Conservation (phyloP, 225 moss, liverwort and hornwort species). For the Physcomitrium patens region DNA sequence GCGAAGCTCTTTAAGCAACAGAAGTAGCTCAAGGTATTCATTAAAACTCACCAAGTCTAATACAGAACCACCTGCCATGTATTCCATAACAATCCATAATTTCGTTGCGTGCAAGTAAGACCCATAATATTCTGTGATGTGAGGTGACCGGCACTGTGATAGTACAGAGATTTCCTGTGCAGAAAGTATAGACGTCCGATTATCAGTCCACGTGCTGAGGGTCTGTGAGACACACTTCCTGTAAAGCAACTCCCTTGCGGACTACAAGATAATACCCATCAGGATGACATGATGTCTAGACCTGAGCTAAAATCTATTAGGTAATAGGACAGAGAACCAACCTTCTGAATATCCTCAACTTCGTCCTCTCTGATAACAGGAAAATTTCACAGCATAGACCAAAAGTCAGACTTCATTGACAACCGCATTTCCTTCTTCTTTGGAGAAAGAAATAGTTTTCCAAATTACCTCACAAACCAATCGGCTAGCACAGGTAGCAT, state of each 20-base stretch:
- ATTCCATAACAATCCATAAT: constrained; percentile 99
- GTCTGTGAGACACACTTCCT: neutral
- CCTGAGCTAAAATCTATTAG: neutral
- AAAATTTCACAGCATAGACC: constrained; percentile 33
- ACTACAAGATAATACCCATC: neutral
- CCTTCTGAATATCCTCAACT: constrained; percentile 99
- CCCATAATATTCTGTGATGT: constrained; percentile 97
- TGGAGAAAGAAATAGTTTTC: neutral
- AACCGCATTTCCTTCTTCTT: constrained; percentile 17
- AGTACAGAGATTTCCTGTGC: constrained; percentile 96
- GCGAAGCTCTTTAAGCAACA: neutral
- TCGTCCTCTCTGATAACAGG: constrained; percentile 79
- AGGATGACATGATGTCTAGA: constrained; percentile 18
- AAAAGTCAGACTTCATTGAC: constrained; percentile 34
- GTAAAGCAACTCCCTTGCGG: neutral
- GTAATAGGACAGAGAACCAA: constrained; percentile 32
- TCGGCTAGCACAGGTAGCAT: neutral
- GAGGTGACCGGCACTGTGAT: constrained; percentile 97
- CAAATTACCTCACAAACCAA: constrained; percentile 6
- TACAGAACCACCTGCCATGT: constrained; percentile 99
- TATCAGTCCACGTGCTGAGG: neutral
- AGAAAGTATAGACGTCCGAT: neutral
- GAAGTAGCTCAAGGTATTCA: neutral
- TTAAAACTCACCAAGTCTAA: constrained; percentile 73
- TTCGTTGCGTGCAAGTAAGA: constrained; percentile 92